A percentile compares a stretch with the other conserved stretches of the same genome.
Evolutionary conservation across 768 basidiomycete genomes (phyloP).

Genomic region (Tremella mesenterica): DNA sequence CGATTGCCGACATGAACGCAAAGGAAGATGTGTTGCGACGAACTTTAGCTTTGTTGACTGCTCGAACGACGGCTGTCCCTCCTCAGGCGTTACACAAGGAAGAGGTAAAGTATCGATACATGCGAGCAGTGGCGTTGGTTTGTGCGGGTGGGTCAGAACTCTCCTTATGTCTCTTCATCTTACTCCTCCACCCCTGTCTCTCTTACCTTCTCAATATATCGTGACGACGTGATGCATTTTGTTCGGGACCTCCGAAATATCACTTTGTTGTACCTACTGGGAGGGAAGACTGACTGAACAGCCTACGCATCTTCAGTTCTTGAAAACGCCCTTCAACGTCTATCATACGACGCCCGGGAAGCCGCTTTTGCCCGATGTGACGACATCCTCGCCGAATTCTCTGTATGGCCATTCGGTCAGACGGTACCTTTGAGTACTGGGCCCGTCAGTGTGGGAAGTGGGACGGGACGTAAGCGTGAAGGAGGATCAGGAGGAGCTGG

Average conservation of each 20-base stretch:
- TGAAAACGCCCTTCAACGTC: constrained; percentile 81
- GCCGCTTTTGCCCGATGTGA: constrained; percentile 87
- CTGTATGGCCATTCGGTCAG: constrained; percentile 73
- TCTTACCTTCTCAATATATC: too few species aligned
- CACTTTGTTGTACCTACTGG: too few species aligned
- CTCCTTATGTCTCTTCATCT: neutral
- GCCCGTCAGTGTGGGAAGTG: constrained; percentile 44
- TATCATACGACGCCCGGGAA: constrained; percentile 89
- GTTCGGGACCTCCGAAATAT: too few species aligned
- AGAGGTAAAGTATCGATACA: constrained; percentile 67
- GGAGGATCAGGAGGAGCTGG: constrained; percentile 40
- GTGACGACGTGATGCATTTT: too few species aligned
- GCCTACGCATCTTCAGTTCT: constrained; percentile 91
- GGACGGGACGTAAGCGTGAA: constrained; percentile 58
- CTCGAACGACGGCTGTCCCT: constrained; percentile 72
- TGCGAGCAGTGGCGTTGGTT: constrained; percentile 73
- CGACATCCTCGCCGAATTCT: constrained; percentile 86
- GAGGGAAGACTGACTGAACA: too few species aligned
- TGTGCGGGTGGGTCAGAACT: constrained; percentile 58
- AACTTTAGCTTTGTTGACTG: constrained; percentile 66
- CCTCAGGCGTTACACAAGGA: constrained; percentile 62
- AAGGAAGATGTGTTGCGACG: constrained; percentile 78
- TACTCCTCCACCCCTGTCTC: too few species aligned
- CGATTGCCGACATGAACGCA: constrained; percentile 81
- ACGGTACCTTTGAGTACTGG: constrained; percentile 46